Base-by-base conservation (phyloP, 768 basidiomycete genomes). In the Mycena venus region DNA sequence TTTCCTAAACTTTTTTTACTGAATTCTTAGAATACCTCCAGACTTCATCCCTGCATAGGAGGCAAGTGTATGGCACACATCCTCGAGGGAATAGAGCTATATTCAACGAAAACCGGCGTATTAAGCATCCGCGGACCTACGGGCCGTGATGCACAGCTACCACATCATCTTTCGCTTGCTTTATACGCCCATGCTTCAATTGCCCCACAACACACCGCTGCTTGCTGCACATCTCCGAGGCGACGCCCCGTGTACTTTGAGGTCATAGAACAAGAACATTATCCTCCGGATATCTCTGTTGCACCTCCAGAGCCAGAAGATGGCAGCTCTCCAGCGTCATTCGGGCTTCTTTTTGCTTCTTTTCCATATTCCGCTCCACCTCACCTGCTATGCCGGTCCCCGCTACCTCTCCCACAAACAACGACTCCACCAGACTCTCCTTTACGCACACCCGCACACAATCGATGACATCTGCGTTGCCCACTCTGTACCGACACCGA, bases 161-260 rank as follows among this genome's bases (percentile, higher is more conserved):
- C n/a, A n/a, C n/a, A n/a, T n/a, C n/a, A n/a, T n/a, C n/a, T n/a
- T n/a, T n/a, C n/a, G n/a, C n/a, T n/a, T n/a, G 19, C 76, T 76
- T 61, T 89, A 89, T 76, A 77, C 84, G 0, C 82, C 82, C 3
- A 79, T 87, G 74, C 87, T 87, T 10, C 79, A 83, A 6, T 83
- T 86, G 6, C 85, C 86, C 8, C 78, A 85, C 31, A 81, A 86
- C 67, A 82, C 82, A 71, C 89, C 90, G 12, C 80, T 90, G 21
- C 84, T 90, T 10, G 75, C 61, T 1, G 63, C 80, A 3, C 88
- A 88, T 77, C 86, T 88, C 11, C 84, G 91, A 73, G 94, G 92
- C 27, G 90, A 91, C 47, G 91, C 92, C 7, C 94, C 5, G 82
- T 93, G 0, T 95, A 95, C 80, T 90, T 88, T 62, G 93, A 94